Base-by-base conservation (phyloP, 2,329 filamentous ascomycete genomes). In the Fusarium coffeatum region DNA sequence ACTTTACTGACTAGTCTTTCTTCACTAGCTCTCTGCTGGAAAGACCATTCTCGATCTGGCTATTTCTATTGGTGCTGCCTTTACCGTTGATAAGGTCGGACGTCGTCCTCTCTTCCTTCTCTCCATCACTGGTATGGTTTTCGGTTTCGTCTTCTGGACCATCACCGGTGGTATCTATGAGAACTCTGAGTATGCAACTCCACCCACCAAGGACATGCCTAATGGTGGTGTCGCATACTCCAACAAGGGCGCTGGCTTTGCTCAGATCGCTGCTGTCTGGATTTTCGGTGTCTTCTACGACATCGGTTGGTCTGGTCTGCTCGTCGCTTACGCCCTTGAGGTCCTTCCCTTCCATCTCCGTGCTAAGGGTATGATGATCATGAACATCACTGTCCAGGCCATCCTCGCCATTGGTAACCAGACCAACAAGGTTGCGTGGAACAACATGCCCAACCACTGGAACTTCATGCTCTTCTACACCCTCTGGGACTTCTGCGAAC, bases 391-490 rank as follows among this genome's bases (percentile, higher is more conserved):
- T 22, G 83, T 90, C 23, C 88, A 90, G 77, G 87, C 87, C 48
- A 83, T 88, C 32, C 80, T 91, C 40, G 87, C 88, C 53, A 83
- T 91, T 66, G 86, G 87, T 75, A 87, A 88, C 78, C 86, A 88
- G 81, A 88, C 86, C 72, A 91, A 91, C 81, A 87, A 86, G 74
- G 80, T 89, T 60, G 89, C 88, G 11, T 90, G 89, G 85, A 81
- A 87, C 54, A 83, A 85, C 57, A 79, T 90, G 47, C 85, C 86
- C 20, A 79, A 83, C 55, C 85, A 90, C 78, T 90, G 88, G 87
- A 85, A 90, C 78, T 86, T 91, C 59, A 90, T 89, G 83, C 82
- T 90, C 47, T 89, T 90, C 80, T 91, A 90, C 79, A 88, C 87
- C 23, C 77, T 88, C 58, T 90, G 88, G 88, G 86, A 90, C 75